Percentiles rank a stretch among this genome's conserved stretches.
Conservation (phyloP, 169 alveolate genomes). For the Plasmodium vivax region DNA sequence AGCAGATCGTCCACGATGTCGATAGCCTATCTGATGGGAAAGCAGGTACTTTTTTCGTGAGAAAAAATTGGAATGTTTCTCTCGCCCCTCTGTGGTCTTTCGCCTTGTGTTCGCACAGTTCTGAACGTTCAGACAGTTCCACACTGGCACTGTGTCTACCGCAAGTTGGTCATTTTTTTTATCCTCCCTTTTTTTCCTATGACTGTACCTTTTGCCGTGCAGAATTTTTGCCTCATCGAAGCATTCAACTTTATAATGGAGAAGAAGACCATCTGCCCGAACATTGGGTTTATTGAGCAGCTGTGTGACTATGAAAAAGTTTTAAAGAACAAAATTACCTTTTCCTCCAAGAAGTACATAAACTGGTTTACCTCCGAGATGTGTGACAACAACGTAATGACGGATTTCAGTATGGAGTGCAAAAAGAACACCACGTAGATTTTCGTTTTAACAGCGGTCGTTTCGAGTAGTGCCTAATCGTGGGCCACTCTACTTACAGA, state of each 20-base stretch:
- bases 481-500: neutral
- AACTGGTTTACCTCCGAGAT: constrained; percentile 77
- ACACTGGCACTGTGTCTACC: constrained; percentile 11
- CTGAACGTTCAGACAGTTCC: neutral
- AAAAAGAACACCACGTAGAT: neutral
- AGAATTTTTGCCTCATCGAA: constrained; percentile 75
- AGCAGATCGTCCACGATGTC: constrained; percentile 77
- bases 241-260: constrained; percentile 77
- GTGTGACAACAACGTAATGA: constrained; percentile 59
- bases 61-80: neutral
- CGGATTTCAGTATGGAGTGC: constrained; percentile 70
- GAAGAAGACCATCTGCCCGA: constrained; percentile 75
- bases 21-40: constrained; percentile 76
- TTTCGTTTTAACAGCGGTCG: neutral
- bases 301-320: constrained; percentile 77
- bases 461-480: neutral
- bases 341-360: constrained; percentile 76
- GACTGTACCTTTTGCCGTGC: neutral
- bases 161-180: neutral
- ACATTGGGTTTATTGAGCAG: constrained; percentile 80
- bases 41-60: constrained; percentile 61
- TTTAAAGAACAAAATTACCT: constrained; percentile 33
- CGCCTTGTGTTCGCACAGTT: neutral
- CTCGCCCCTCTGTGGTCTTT: neutral
- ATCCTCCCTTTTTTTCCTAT: neutral